Percentiles rank a stretch among this genome's conserved stretches.
phyloP scores from a whole-genome alignment of 306 rosid species.

The Casuarina equisetifolia region DNA sequence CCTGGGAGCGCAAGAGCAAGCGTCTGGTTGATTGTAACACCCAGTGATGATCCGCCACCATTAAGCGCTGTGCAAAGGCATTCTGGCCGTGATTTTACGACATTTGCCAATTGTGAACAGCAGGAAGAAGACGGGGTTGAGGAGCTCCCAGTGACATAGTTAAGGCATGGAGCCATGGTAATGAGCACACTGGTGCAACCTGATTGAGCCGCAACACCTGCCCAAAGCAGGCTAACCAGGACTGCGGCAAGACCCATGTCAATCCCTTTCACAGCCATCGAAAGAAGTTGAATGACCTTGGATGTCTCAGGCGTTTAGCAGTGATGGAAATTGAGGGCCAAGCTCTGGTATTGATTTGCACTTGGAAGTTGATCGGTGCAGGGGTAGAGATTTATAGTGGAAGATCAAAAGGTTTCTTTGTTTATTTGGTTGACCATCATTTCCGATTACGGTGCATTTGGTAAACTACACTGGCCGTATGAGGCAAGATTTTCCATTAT shows the following conservation, averaged over 20 bases:
- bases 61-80: slow-evolving; percentile 23
- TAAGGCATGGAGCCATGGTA: slow-evolving; percentile 25
- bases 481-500: not conserved
- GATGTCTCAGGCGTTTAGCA: not conserved
- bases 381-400: not conserved
- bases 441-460: not conserved
- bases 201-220: slow-evolving; percentile 10
- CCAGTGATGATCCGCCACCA: slow-evolving; percentile 22
- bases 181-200: slow-evolving; percentile 22
- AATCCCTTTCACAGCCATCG: slow-evolving; percentile 12
- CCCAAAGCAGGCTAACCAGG: slow-evolving; percentile 23
- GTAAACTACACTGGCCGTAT: not conserved
- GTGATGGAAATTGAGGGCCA: not conserved
- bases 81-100: slow-evolving; percentile 10
- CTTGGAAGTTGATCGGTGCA: not conserved
- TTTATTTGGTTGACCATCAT: not conserved
- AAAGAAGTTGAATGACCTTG: not conserved
- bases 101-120: slow-evolving; percentile 19
- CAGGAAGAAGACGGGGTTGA: slow-evolving; percentile 25
- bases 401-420: not conserved
- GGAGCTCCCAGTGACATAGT: slow-evolving; percentile 22
- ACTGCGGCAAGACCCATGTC: slow-evolving; percentile 10
- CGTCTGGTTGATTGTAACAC: slow-evolving; percentile 20
- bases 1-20: slow-evolving; percentile 28
- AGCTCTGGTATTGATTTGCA: not conserved